Conservation (phyloP, 1,139 yeast genomes). For the Geotrichum cucujoidarum region DNA sequence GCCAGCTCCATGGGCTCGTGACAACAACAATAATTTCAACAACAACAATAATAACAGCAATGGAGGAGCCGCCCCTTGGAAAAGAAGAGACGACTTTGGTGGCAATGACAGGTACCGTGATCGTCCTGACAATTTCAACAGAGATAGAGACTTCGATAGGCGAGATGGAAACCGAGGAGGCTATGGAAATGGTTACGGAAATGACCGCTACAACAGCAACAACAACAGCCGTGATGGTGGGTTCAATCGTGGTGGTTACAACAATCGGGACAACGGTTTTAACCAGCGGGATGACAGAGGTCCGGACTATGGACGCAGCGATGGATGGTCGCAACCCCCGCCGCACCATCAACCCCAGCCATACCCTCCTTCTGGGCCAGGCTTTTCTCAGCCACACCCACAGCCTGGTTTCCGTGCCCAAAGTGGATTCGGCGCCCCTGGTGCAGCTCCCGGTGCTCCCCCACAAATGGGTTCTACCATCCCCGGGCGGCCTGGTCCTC, state of each 20-base stretch:
- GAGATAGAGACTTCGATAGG: constrained; percentile 4
- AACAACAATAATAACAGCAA: constrained; percentile 13
- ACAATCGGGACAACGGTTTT: constrained; percentile 16
- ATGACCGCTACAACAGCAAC: constrained; percentile 3
- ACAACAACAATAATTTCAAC: constrained; percentile 12
- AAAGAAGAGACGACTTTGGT: constrained; percentile 17
- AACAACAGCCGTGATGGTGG: background rate
- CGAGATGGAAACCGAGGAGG: constrained; percentile 6
- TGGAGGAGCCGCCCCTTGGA: constrained; percentile 22
- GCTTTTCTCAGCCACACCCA: background rate
- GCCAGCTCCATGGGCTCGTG: constrained; percentile 21
- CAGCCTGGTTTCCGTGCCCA: background rate
- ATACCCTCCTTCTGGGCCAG: background rate
- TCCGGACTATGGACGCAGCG: constrained; percentile 19
- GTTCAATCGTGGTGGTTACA: background rate
- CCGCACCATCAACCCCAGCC: constrained; percentile 15
- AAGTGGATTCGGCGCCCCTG: background rate
- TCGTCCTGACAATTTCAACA: constrained; percentile 3
- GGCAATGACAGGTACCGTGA: constrained; percentile 8
- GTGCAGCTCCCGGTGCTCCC: constrained; percentile 24
- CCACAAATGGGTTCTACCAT: constrained; percentile 20
- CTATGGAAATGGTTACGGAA: constrained; percentile 4
- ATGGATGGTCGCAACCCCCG: constrained; percentile 7
- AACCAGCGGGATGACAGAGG: constrained; percentile 15
- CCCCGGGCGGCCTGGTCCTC: background rate